Evolutionary conservation across 331 rosid genomes (phyloP).

Genomic region (Arachis monticola): DNA sequence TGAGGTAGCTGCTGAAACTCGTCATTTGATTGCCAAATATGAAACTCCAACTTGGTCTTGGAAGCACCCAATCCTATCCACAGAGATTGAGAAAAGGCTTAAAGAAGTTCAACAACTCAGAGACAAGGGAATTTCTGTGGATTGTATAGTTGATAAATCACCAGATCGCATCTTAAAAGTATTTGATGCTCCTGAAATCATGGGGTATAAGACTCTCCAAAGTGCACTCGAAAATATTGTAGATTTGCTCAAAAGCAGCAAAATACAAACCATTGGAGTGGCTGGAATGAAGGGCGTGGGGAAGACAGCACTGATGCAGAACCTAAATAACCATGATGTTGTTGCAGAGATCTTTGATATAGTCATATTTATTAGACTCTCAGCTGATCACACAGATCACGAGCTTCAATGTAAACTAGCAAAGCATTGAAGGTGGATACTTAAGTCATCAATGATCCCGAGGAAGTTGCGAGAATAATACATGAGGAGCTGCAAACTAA

Average conservation of each 20-base stretch:
- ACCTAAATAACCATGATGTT: conserved; percentile 41
- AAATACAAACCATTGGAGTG: conserved; percentile 40
- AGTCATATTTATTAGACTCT: conserved; percentile 33
- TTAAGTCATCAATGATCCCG: neutral
- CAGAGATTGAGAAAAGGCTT: neutral
- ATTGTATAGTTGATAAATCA: conserved; percentile 32
- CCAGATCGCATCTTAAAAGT: conserved; percentile 30
- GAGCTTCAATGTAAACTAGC: conserved; percentile 35
- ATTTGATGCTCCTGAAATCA: conserved; percentile 35
- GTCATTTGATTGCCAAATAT: neutral
- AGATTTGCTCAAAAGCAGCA: conserved; percentile 1
- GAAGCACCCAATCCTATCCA: neutral
- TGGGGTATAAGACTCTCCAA: conserved; percentile 40
- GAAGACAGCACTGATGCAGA: conserved; percentile 42
- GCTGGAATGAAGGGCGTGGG: conserved; percentile 39
- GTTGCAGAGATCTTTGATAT: conserved; percentile 43
- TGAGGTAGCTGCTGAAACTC: conserved; percentile 5
- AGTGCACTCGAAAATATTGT: conserved; percentile 21
- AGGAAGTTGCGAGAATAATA: conserved; percentile 18
- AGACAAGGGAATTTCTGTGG: neutral
- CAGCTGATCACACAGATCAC: neutral
- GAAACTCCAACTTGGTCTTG: neutral
- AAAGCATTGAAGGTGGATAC: conserved; percentile 33
- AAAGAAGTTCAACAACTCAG: neutral
- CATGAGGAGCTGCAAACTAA: conserved; percentile 6